These are phyloP conservation scores for Verticillium isaacii DNA, from an alignment of 2,329 filamentous ascomycete species.

Conservation along the genomic window DNA sequence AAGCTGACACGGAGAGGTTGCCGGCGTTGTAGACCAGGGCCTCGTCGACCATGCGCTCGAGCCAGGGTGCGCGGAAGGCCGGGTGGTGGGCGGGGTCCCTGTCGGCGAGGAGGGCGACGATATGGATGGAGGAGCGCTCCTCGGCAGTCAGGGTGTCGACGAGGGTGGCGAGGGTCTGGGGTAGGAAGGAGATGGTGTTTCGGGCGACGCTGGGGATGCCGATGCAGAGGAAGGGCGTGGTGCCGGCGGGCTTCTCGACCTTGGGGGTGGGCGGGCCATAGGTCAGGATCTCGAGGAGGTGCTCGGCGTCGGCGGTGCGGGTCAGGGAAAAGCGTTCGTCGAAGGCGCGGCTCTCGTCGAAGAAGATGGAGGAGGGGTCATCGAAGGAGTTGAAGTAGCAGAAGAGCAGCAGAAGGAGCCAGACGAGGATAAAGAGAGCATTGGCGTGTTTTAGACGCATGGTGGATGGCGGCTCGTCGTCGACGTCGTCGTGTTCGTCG, in stretches of 20 bases:
- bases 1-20: not conserved
- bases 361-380: constrained; percentile 29
- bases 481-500: not conserved
- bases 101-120: constrained; percentile 30
- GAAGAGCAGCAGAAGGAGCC: constrained; percentile 20
- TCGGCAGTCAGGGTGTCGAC: constrained; percentile 22
- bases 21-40: constrained; percentile 23
- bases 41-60: constrained; percentile 25
- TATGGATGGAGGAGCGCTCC: constrained; percentile 24
- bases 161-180: constrained; percentile 23
- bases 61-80: constrained; percentile 25
- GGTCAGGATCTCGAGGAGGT: constrained; percentile 9
- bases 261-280: constrained; percentile 1
- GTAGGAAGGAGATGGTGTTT: constrained; percentile 21
- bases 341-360: constrained; percentile 21
- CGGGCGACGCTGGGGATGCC: constrained; percentile 30
- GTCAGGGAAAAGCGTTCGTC: constrained; percentile 18
- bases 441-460: constrained; percentile 15
- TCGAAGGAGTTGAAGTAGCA: constrained; percentile 25
- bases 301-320: constrained; percentile 20
- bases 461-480: not conserved
- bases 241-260: not conserved
- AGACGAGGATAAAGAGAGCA: constrained; percentile 21
- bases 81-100: constrained; percentile 22
- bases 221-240: constrained; percentile 19